A percentile compares a stretch with the other conserved stretches of the same genome.
These are phyloP conservation scores for Trichoderma sp. DNA, from an alignment of 2,329 filamentous ascomycete genomes.

Conservation along the genomic window DNA sequence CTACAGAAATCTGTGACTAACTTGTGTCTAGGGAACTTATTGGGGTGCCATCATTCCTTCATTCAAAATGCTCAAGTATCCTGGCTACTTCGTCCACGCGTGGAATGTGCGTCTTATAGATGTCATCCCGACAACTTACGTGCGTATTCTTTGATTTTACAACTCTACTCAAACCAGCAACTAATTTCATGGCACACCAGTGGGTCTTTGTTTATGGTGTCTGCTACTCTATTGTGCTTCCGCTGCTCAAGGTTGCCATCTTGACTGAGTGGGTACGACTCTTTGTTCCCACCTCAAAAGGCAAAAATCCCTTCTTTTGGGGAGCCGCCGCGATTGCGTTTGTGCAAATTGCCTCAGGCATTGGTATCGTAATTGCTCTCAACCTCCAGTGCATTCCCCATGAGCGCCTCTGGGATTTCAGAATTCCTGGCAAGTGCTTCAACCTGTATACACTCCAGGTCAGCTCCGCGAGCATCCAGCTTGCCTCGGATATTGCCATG, in stretches of 20 bases:
- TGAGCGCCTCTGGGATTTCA: not conserved
- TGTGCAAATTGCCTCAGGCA: not conserved
- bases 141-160: not conserved
- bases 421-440: not conserved
- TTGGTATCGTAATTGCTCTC: not conserved
- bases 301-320: not conserved
- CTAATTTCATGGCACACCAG: not conserved
- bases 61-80: not conserved
- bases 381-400: not conserved
- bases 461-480: not conserved
- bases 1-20: not conserved
- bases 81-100: conserved; percentile 5
- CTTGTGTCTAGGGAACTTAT: not conserved
- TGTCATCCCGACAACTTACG: not conserved
- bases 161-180: not conserved
- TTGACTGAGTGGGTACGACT: not conserved
- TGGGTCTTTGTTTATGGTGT: conserved; percentile 3
- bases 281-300: not conserved
- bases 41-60: not conserved
- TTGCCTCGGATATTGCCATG: not conserved
- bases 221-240: conserved; percentile 1
- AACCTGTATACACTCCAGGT: not conserved
- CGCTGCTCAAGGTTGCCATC: conserved; percentile 1
- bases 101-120: not conserved
- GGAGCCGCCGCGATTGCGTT: not conserved